Conservation (phyloP, 495 filamentous ascomycete genomes). For the Aspergillus mulundensis region DNA sequence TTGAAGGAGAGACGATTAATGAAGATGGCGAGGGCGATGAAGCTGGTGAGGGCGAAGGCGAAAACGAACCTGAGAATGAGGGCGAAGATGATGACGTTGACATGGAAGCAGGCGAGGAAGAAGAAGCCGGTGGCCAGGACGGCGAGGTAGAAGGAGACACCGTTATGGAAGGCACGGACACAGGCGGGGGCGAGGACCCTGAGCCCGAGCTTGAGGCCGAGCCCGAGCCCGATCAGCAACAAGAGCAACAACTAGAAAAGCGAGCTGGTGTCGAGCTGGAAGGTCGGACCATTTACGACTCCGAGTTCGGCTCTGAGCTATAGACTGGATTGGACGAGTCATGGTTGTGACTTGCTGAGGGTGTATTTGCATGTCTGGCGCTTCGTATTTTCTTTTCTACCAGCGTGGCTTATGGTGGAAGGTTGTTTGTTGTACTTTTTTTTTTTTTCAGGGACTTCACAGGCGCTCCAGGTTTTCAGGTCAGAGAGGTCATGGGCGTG, state of each 20-base stretch:
- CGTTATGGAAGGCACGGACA: conserved; percentile 13
- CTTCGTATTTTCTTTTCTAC: neutral
- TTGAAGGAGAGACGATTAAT: conserved; percentile 13
- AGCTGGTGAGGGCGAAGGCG: conserved; percentile 16
- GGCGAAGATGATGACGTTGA: conserved; percentile 29
- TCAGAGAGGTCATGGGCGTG: neutral
- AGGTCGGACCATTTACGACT: conserved; percentile 3
- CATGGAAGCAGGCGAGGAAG: conserved; percentile 15
- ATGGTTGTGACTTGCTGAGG: neutral
- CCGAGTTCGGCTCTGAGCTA: conserved; percentile 1
- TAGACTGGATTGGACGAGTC: neutral
- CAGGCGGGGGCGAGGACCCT: neutral
- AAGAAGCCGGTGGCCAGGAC: conserved; percentile 18
- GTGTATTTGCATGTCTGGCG: neutral
- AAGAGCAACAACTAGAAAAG: neutral
- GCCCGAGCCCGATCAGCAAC: neutral
- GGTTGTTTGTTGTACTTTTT: neutral
- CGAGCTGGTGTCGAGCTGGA: neutral
- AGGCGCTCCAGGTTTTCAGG: neutral
- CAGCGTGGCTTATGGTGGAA: neutral
- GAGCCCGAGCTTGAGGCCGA: conserved; percentile 1
- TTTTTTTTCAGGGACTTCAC: neutral
- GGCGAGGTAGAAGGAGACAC: conserved; percentile 13
- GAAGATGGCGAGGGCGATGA: conserved; percentile 14
- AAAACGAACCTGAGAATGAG: conserved; percentile 6